Conservation (phyloP, 2,329 filamentous ascomycete species). For the Sporothrix pallida region DNA sequence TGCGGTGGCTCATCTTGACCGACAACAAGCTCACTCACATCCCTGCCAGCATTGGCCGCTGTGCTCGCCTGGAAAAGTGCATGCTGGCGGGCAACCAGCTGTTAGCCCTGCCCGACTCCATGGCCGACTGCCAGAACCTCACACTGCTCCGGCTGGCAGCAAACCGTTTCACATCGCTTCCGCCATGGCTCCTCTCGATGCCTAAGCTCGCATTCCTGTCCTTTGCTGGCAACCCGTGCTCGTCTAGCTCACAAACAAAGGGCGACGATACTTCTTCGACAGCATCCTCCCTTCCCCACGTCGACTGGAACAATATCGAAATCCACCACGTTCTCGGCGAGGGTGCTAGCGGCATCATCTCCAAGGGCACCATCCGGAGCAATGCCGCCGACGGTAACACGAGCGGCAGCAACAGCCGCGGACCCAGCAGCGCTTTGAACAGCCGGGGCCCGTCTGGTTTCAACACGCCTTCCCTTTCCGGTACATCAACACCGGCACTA, state of each 20-base stretch:
- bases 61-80: conserved; percentile 53
- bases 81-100: conserved; percentile 57
- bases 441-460: conserved; percentile 20
- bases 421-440: conserved; percentile 18
- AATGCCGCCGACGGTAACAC: conserved; percentile 36
- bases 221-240: conserved; percentile 56
- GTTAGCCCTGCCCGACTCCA: conserved; percentile 48
- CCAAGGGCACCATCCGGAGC: conserved; percentile 42
- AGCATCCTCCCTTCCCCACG: conserved; percentile 43
- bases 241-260: conserved; percentile 36
- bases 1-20: conserved; percentile 57
- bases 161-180: conserved; percentile 50
- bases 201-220: conserved; percentile 55
- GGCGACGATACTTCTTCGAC: conserved; percentile 25
- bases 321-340: conserved; percentile 51
- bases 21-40: conserved; percentile 51
- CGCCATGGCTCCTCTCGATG: conserved; percentile 52
- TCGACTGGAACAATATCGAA: conserved; percentile 51
- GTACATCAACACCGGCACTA: conserved; percentile 11
- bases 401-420: neutral
- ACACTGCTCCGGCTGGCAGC: conserved; percentile 52
- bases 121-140: conserved; percentile 53
- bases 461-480: conserved; percentile 31
- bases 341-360: conserved; percentile 56
- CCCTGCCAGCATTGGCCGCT: conserved; percentile 52